Base-by-base conservation (phyloP, 352 stramenopile genomes). In the Salisapilia sapeloensis region DNA sequence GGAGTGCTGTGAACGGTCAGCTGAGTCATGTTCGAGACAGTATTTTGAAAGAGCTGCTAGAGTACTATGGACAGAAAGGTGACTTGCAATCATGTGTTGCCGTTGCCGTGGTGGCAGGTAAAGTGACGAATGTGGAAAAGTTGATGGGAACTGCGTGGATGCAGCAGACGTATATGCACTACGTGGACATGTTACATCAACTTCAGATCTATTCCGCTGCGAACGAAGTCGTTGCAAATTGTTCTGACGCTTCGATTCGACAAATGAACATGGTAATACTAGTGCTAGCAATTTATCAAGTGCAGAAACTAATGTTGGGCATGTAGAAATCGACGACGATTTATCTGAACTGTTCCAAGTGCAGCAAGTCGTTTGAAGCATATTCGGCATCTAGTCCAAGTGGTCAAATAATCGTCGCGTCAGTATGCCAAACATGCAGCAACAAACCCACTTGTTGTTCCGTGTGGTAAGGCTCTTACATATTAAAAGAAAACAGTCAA, bases 151-250 rank as follows among this genome's bases (percentile, higher is more conserved):
- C 85, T 35, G 50, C 60, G 19, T 87, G 70, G 72, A 35, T 94
- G 25, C 80, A 94, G 50, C 80, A 92, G 31, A 85, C 83, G 32
- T 85, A 83, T 35, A 92, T 92, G 76, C 74, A 89, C 42, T 92
- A 92, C 43, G 85, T 92, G 33, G 76, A 92, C 38, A 42, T 92
- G 16, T 56, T 89, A 4, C 76, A 92, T 38, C 72, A 89, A 29
- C 39, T 93, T 16, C 74, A 61, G n/a, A 79, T 93, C 32, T 94
- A 85, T 41, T 71, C 75, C 8, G 70, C 74, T 11, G 80, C 80
- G 10, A 91, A 91, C 37, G 61, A 91, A 24, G 42, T 93, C n/a
- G 74, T 94, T 13, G 45, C 63, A 2, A 75, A 83, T 40, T 91
- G 74, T 35, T 60, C 72, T 1, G 77, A 93, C 39, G 50, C 57